These are phyloP conservation scores for Fusarium anguioides DNA, from an alignment of 2,329 filamentous ascomycete species.

Conservation along the genomic window DNA sequence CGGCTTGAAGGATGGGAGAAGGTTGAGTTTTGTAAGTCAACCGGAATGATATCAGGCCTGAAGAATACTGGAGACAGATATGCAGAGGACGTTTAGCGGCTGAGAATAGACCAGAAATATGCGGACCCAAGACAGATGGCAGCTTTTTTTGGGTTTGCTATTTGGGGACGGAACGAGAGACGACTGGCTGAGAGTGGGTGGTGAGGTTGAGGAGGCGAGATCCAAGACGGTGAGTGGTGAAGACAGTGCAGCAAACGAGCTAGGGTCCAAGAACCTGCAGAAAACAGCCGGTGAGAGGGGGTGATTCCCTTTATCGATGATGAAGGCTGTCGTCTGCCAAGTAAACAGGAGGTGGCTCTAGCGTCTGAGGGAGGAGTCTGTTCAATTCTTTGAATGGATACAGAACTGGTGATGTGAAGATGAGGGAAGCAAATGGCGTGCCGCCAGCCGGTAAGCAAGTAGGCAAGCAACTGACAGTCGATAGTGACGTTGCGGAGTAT, in stretches of 20 bases:
- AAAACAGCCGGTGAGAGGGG: constrained; percentile 35
- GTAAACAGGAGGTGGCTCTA: constrained; percentile 39
- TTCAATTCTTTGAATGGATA: constrained; percentile 16
- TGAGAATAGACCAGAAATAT: constrained; percentile 37
- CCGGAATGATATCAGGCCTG: constrained; percentile 35
- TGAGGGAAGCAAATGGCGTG: constrained; percentile 18
- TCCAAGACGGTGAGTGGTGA: constrained; percentile 34
- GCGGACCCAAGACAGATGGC: constrained; percentile 35
- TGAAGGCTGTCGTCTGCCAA: constrained; percentile 44
- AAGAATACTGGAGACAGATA: constrained; percentile 32
- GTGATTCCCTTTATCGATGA: constrained; percentile 46
- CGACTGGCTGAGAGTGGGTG: constrained; percentile 40
- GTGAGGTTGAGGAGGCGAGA: constrained; percentile 38
- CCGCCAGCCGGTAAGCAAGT: background rate
- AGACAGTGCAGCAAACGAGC: constrained; percentile 34
- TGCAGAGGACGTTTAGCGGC: constrained; percentile 41
- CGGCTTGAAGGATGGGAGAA: constrained; percentile 22
- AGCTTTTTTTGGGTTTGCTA: constrained; percentile 38
- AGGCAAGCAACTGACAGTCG: constrained; percentile 25
- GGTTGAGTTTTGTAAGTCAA: constrained; percentile 44
- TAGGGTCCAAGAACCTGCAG: constrained; percentile 35
- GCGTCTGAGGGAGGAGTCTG: constrained; percentile 32
- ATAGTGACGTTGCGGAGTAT: constrained; percentile 27
- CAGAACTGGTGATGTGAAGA: constrained; percentile 29
- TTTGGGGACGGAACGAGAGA: constrained; percentile 33